Base-by-base conservation (phyloP, 208 protist species). In the Leishmania mexicana region DNA sequence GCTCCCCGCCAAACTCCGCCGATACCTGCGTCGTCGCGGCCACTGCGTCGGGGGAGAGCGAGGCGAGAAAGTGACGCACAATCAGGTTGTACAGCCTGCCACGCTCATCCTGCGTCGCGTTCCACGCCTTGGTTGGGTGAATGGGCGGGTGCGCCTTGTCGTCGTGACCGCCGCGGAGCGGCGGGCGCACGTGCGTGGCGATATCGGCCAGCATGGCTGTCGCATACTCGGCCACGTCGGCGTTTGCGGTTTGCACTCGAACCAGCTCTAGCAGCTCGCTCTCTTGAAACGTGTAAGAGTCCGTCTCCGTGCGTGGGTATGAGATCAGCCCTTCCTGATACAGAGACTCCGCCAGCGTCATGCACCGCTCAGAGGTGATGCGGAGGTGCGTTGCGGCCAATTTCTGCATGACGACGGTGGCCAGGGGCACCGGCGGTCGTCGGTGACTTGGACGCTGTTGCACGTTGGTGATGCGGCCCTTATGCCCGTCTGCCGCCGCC, bases 71-170 rank as follows among this genome's bases (percentile, higher is more conserved):
- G 88, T 99, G 98, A 4, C 99, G 87, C 40, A 92, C 87, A 78
- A 99, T 96, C 28, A 99, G 95, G 74, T 99, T 96, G 86, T 99
- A 99, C 31, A 99, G 83, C 65, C 76, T 57, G 19, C 67, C 85
- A 40, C 92, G 93, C 8, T 92, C 86, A 51, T 95, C 89, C 54
- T 76, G 78, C n/a, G 92, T 86, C 10, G 74, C 75, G 42, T 97
- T 85, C 65, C 70, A 83, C 15, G 79, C 78, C 72, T 99, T 99
- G 4, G 92, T 97, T 7, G 99, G 99, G 85, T 99, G 98, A 65
- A 99, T 99, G 17, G 99, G 99, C 42, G 99, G 99, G 92, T 99
- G 99, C 0, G 99, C 98, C 67, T 99, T 94, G 89, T 99, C 99
- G 86, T 99, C 92, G 70, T 99, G 87, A 1, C 91, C 94, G 35